Base-by-base conservation (phyloP, 441 rosid species). In the Pelargonium exstipulatum region DNA sequence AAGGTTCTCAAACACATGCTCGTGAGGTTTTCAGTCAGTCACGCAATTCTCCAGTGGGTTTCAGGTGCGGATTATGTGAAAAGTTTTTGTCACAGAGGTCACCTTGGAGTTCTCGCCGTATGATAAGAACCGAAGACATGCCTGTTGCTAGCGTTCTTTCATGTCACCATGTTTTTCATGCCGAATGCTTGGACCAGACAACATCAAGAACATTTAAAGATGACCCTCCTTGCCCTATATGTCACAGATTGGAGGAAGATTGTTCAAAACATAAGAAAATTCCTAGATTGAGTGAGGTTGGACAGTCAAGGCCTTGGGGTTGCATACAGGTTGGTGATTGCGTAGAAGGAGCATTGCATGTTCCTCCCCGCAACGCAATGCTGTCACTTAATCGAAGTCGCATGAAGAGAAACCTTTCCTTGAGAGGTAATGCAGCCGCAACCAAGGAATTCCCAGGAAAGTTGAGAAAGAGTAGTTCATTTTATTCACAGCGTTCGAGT, bases 171-270 rank as follows among this genome's bases (percentile, higher is more conserved):
- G 83, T 81, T 66, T 87, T 83, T 48, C 91, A 87, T 45, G 87
- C 87, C 1, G 91, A 87, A 65, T 87, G 91, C 68, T 81, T 87
- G 74, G 88, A 87, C 67, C 88, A 84, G 82, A 63, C 70, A 42
- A 80, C 86, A 7, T 79, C 85, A 10, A 86, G 82, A 73, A 42
- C 65, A 8, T 69, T 60, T 13, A 82, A 74, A 75, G 79, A 51
- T 16, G 87, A 87, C 70, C 91, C 91, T 48, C 84, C 86, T 67
- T 87, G 91, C 74, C 88, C 87, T 46, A 9, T 80, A 1, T 87
- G 91, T 49, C 53, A 61, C 13, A 76, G 81, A 76, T 75, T 71
- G 57, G 83, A 78, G 62, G 81, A 72, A 63, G 71, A 62, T 67
- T 74, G 80, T 16, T 76, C 74, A 3, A 83, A 80, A 22, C 66